A percentile compares a stretch with the other conserved stretches of the same genome.
Conservation (phyloP, 805 yeast genomes). For the Candida tallmaniae region DNA sequence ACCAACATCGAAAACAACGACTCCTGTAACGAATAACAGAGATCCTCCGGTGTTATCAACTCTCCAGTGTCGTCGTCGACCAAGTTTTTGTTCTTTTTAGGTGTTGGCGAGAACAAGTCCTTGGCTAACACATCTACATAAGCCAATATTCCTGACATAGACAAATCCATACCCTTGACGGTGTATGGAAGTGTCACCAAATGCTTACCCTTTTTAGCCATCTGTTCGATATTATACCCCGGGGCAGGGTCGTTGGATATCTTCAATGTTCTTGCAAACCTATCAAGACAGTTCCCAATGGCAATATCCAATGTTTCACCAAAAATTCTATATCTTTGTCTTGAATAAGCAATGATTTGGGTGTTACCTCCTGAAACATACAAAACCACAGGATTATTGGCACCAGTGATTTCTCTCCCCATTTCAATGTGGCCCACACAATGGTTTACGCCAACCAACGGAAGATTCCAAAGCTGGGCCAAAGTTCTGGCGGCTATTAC, state of each 20-base stretch:
- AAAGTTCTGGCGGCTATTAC: slow-evolving; percentile 89
- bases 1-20: slow-evolving; percentile 93
- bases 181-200: slow-evolving; percentile 86
- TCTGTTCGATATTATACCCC: slow-evolving; percentile 93
- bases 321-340: slow-evolving; percentile 90
- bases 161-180: slow-evolving; percentile 96
- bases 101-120: slow-evolving; percentile 50
- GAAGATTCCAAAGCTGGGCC: slow-evolving; percentile 72
- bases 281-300: slow-evolving; percentile 91
- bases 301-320: slow-evolving; percentile 99
- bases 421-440: slow-evolving; percentile 98
- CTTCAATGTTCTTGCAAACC: slow-evolving; percentile 88
- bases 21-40: slow-evolving; percentile 91
- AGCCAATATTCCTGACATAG: slow-evolving; percentile 94
- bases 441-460: slow-evolving; percentile 92
- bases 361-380: slow-evolving; percentile 99
- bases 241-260: slow-evolving; percentile 95
- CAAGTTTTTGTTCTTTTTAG: slow-evolving; percentile 35
- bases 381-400: slow-evolving; percentile 91
- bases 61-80: slow-evolving; percentile 43
- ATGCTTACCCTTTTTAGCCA: slow-evolving; percentile 68
- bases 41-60: slow-evolving; percentile 71
- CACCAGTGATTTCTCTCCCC: slow-evolving; percentile 99
- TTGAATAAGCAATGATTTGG: slow-evolving; percentile 94
- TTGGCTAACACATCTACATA: slow-evolving; percentile 76